These are phyloP conservation scores for Thermochaetoides thermophila DNA, from an alignment of 495 filamentous ascomycete species.

Conservation along the genomic window DNA sequence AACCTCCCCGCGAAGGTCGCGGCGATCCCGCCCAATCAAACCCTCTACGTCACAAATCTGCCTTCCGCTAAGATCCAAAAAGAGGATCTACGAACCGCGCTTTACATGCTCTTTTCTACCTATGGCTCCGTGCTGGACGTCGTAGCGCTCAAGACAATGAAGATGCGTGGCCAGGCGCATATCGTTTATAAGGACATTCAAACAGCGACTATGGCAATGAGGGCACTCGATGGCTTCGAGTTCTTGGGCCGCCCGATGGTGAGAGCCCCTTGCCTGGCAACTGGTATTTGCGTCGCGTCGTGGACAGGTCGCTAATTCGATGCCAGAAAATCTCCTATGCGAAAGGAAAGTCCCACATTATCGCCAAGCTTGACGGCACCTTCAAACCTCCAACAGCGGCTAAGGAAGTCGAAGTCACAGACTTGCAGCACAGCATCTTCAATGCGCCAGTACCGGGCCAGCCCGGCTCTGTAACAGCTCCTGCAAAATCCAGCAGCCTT, in stretches of 20 bases:
- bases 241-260: constrained; percentile 84
- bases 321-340: constrained; percentile 73
- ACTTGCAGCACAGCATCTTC: constrained; percentile 73
- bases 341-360: constrained; percentile 68
- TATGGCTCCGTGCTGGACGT: constrained; percentile 90
- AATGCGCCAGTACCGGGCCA: constrained; percentile 45
- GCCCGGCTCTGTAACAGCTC: no score
- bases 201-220: constrained; percentile 77
- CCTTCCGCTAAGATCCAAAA: constrained; percentile 73
- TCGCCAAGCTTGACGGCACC: constrained; percentile 82
- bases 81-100: constrained; percentile 59
- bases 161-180: constrained; percentile 92
- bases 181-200: constrained; percentile 80
- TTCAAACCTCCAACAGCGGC: constrained; percentile 47
- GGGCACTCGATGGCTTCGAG: constrained; percentile 70
- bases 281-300: no score
- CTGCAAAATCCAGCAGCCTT: constrained; percentile 26
- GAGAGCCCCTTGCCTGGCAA: constrained; percentile 13
- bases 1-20: constrained; percentile 29
- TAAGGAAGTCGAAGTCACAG: constrained; percentile 46
- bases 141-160: constrained; percentile 71
- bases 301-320: constrained; percentile 12
- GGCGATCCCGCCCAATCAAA: constrained; percentile 27
- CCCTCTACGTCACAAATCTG: constrained; percentile 78
- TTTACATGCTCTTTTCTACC: constrained; percentile 88